phyloP scores from a whole-genome alignment of 2,329 filamentous ascomycete species.

The Hymenoscyphus fructigenus region DNA sequence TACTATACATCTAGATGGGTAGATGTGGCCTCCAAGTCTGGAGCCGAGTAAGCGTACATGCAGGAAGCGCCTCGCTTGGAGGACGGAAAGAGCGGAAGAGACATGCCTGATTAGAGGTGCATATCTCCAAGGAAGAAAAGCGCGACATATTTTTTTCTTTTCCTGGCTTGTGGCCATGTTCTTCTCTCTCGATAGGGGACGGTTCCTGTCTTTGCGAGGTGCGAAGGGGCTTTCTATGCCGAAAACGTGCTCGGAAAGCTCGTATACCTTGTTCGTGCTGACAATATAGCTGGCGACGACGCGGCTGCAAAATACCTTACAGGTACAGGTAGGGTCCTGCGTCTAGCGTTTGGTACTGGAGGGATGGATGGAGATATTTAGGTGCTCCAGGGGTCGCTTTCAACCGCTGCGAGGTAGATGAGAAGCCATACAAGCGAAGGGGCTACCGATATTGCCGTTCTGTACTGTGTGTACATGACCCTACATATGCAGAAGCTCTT shows the following conservation, averaged over 20 bases:
- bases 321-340: not conserved
- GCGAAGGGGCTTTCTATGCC: not conserved
- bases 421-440: not conserved
- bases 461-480: constrained; percentile 3
- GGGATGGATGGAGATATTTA: not conserved
- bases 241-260: no score
- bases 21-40: not conserved
- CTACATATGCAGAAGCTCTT: not conserved
- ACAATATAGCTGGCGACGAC: not conserved
- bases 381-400: not conserved
- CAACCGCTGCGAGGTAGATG: not conserved
- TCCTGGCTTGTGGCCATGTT: not conserved
- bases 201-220: not conserved
- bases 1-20: not conserved
- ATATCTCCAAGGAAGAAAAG: not conserved
- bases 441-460: not conserved
- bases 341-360: not conserved
- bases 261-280: not conserved
- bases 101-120: not conserved
- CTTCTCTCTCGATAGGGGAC: not conserved
- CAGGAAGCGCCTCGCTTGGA: constrained; percentile 4
- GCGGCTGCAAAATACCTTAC: not conserved
- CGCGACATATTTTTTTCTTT: not conserved
- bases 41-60: not conserved
- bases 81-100: not conserved